Conservation (phyloP, 1,284 basidiomycete species). For the Rhodotorula sp. region DNA sequence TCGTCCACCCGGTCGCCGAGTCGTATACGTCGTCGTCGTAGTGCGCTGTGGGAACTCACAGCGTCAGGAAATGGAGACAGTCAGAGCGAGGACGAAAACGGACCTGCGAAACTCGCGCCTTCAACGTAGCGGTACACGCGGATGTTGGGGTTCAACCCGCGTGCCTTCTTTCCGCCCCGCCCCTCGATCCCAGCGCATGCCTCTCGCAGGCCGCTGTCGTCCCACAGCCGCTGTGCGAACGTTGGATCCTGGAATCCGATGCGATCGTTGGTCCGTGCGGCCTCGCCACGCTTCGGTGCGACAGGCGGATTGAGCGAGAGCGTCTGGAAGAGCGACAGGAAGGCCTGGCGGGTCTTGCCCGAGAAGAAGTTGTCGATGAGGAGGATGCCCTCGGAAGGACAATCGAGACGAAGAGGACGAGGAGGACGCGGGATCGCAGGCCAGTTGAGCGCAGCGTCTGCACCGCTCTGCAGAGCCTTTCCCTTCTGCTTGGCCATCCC, state of each 20-base stretch:
- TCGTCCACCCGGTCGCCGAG: conserved; percentile 45
- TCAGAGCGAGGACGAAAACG: conserved; percentile 32
- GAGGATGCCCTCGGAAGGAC: conserved; percentile 12
- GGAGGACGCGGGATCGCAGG: conserved; percentile 9
- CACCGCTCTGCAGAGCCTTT: background rate
- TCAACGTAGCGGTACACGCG: conserved; percentile 50
- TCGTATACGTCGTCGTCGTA: conserved; percentile 66
- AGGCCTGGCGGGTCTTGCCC: background rate
- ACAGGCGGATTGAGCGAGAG: conserved; percentile 55
- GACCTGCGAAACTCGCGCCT: conserved; percentile 46
- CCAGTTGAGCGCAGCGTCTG: conserved; percentile 11
- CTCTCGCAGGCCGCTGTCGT: conserved; percentile 33
- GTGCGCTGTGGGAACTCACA: conserved; percentile 60
- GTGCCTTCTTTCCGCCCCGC: conserved; percentile 14
- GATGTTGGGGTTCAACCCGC: conserved; percentile 51
- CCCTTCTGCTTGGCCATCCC: background rate
- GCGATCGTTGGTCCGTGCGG: conserved; percentile 71
- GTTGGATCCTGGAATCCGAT: conserved; percentile 62
- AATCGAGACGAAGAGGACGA: conserved; percentile 3
- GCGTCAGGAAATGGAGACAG: background rate
- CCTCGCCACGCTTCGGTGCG: conserved; percentile 72
- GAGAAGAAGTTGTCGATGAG: conserved; percentile 26
- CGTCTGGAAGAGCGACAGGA: conserved; percentile 4
- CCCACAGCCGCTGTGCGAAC: conserved; percentile 62
- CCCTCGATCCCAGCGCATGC: background rate